Evolutionary conservation across 805 yeast species (phyloP), one percentile per base, ranked within the genome.

Genomic region (Candida andamanensis): DNA sequence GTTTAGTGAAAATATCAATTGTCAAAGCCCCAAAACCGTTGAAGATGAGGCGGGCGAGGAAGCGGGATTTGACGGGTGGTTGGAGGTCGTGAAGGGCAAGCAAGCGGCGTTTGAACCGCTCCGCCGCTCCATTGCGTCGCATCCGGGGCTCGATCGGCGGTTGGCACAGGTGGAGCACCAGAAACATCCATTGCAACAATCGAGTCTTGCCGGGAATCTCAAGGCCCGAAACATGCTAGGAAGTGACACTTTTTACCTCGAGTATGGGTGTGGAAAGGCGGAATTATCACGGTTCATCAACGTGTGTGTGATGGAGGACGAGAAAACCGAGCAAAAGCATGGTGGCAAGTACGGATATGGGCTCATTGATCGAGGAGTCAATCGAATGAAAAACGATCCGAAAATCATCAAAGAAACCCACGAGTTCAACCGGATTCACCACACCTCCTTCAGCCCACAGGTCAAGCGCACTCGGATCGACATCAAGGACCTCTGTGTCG

Each of bases 221-320:
- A 62, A 68, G 15, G 50, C 56, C 4, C 41, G 54, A 11, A 50
- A 50, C 0, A 48, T 80, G 6, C 56, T 80, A 23, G 52, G 55
- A 1, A 24, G 51, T 2, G 35, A 52, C 13, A 37, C 40, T 22
- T 57, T 65, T 30, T 74, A 76, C 49, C 51, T 82, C 17, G 97
- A 87, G 55, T 86, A 85, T 63, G 97, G 97, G 1, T 84, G 95
- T 53, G 97, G 97, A 0, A 73, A 89, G 41, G 95, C 85, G 2
- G 96, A 89, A 50, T 66, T 87, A 15, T 72, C 87, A 1, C 57
- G 95, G 36, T 82, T 76, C 45, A 59, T 84, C 9, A 67, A 63
- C 49, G 33, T 50, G 14, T 63, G 70, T 41, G 40, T 60, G 3
- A 35, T 60, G 5, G 25, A 33, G 8, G 22, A 19, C 11, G 22